Conservation (phyloP, 345 rosid species). For the Pugionium dolabratum region DNA sequence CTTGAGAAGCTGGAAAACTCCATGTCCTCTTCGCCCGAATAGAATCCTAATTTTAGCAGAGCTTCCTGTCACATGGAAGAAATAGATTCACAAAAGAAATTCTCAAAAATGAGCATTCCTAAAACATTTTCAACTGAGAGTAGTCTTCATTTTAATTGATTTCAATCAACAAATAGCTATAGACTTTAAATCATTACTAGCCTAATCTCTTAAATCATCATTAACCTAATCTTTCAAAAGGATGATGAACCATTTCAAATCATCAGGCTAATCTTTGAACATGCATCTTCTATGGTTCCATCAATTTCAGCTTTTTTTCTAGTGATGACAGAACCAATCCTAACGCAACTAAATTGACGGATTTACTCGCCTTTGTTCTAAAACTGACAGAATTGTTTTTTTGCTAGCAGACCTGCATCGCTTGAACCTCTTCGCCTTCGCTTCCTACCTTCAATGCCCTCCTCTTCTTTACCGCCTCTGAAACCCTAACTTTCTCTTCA, state of each 20-base stretch:
- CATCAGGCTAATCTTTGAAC: too few species aligned
- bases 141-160: too few species aligned
- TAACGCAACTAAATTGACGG: neutral
- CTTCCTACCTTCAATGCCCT: slow-evolving; percentile 64
- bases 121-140: too few species aligned
- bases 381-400: slow-evolving; percentile 39
- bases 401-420: slow-evolving; percentile 80
- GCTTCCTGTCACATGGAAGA: slow-evolving; percentile 59
- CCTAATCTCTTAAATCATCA: neutral
- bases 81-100: neutral
- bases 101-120: too few species aligned
- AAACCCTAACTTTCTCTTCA: slow-evolving; percentile 47
- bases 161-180: too few species aligned
- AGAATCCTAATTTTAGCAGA: slow-evolving; percentile 69
- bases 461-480: slow-evolving; percentile 40
- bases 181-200: too few species aligned
- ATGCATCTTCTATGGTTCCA: too few species aligned
- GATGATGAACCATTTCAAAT: too few species aligned
- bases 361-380: slow-evolving; percentile 50
- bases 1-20: slow-evolving; percentile 79
- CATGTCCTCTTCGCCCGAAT: slow-evolving; percentile 84
- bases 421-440: slow-evolving; percentile 84
- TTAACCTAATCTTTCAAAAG: too few species aligned
- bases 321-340: too few species aligned
- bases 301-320: too few species aligned